phyloP scores from a whole-genome alignment of 1,284 basidiomycete species.

The Mycena sp. region DNA sequence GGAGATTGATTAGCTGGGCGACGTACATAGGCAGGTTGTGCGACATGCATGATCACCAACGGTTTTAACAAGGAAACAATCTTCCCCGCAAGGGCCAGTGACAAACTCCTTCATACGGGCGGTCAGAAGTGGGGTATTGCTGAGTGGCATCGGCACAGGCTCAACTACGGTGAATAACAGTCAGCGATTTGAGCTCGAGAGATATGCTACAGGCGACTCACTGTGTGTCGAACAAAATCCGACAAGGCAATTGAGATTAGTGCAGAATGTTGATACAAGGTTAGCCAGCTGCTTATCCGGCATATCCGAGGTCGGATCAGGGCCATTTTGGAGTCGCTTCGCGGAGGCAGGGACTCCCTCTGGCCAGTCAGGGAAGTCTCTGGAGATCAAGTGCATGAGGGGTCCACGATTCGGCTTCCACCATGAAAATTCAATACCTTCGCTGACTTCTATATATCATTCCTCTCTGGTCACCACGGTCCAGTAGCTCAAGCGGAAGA shows the following conservation, averaged over 20 bases:
- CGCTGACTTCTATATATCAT: slow-evolving; percentile 44
- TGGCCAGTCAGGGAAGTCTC: slow-evolving; percentile 44
- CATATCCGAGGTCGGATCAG: background rate
- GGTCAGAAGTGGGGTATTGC: slow-evolving; percentile 34
- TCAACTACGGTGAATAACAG: slow-evolving; percentile 41
- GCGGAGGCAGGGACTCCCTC: slow-evolving; percentile 14
- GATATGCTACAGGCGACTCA: no score
- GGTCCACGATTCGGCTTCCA: background rate
- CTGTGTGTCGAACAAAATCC: slow-evolving; percentile 62
- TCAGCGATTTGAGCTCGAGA: no score
- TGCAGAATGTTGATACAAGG: slow-evolving; percentile 58
- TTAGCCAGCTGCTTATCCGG: slow-evolving; percentile 41
- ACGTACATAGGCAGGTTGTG: no score
- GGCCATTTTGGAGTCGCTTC: slow-evolving; percentile 23
- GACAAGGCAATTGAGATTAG: slow-evolving; percentile 60
- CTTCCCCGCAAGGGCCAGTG: slow-evolving; percentile 44
- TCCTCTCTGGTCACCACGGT: slow-evolving; percentile 37
- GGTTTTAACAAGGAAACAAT: slow-evolving; percentile 49
- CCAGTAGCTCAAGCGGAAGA: slow-evolving; percentile 49
- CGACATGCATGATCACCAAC: no score
- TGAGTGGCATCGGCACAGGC: slow-evolving; percentile 41
- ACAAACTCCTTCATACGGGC: slow-evolving; percentile 34
- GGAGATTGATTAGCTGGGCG: no score
- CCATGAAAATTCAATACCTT: slow-evolving; percentile 41
- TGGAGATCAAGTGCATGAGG: background rate